These are phyloP conservation scores for Gyrodon lividus DNA, from an alignment of 768 basidiomycete genomes.

Conservation along the genomic window DNA sequence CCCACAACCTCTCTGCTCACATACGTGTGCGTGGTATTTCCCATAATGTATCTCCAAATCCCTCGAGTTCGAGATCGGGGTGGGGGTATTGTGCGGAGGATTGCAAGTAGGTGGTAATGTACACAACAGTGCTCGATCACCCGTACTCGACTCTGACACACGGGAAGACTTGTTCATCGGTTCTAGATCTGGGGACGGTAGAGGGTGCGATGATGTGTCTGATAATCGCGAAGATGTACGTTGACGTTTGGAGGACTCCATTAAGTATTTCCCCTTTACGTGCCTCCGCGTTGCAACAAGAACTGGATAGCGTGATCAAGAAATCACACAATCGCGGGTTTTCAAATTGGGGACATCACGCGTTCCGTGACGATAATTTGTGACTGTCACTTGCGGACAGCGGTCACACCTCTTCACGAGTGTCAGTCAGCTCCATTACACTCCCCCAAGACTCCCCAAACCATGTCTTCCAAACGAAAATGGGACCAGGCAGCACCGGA, in stretches of 20 bases:
- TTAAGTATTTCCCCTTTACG: slow-evolving; percentile 9
- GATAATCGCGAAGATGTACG: slow-evolving; percentile 29
- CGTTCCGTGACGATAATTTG: slow-evolving; percentile 8
- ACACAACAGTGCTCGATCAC: slow-evolving; percentile 54
- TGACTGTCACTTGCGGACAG: slow-evolving; percentile 2
- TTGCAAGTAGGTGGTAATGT: slow-evolving; percentile 84
- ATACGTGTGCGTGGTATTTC: slow-evolving; percentile 81
- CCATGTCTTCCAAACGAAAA: slow-evolving; percentile 74
- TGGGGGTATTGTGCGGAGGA: slow-evolving; percentile 50
- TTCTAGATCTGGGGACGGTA: slow-evolving; percentile 20
- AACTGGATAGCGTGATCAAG: slow-evolving; percentile 2
- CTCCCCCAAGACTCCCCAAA: not conserved
- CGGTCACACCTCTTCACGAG: not conserved
- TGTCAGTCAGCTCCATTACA: no score
- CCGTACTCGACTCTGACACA: slow-evolving; percentile 21
- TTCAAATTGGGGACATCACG: slow-evolving; percentile 17
- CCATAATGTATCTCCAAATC: slow-evolving; percentile 85
- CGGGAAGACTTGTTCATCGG: slow-evolving; percentile 36
- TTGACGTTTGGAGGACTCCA: slow-evolving; percentile 33
- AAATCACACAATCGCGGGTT: slow-evolving; percentile 14
- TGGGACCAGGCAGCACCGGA: slow-evolving; percentile 72
- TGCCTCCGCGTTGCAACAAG: slow-evolving; percentile 5
- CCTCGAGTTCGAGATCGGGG: slow-evolving; percentile 58
- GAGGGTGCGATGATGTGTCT: slow-evolving; percentile 33
- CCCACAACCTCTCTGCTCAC: slow-evolving; percentile 64